Percentiles rank a stretch among this genome's conserved stretches.
Conservation (phyloP, 805 yeast genomes). For the Cyberlindnera euphorbiiphila region DNA sequence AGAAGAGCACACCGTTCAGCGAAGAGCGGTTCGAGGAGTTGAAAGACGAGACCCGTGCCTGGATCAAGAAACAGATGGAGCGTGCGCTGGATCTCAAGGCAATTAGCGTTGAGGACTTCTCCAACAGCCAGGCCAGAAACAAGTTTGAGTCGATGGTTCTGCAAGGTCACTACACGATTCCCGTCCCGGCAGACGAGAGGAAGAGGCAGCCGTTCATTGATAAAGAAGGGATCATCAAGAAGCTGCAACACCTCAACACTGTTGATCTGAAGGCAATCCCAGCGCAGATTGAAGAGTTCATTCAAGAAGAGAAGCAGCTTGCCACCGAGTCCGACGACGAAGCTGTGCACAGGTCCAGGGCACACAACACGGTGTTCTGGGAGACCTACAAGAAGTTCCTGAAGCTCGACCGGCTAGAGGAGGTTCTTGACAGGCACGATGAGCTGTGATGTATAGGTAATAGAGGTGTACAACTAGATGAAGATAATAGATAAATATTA, state of each 20-base stretch:
- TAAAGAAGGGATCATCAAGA: constrained; percentile 4
- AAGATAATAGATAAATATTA: too few species aligned
- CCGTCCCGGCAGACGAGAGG: constrained; percentile 2
- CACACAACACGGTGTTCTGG: constrained; percentile 11
- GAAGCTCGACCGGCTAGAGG: constrained; percentile 9
- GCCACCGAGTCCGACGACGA: constrained; percentile 7
- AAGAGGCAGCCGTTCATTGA: constrained; percentile 1
- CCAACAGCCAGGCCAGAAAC: constrained; percentile 2
- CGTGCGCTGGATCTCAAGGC: constrained; percentile 6
- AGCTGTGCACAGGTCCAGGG: constrained; percentile 5
- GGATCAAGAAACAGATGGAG: constrained; percentile 11
- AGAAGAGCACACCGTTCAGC: constrained; percentile 1
- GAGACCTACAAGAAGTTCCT: constrained; percentile 7
- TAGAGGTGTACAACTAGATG: too few species aligned
- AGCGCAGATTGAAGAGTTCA: neutral
- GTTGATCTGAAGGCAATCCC: constrained; percentile 3
- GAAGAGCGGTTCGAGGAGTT: constrained; percentile 7
- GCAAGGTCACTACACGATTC: constrained; percentile 8
- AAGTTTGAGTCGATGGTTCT: constrained; percentile 10
- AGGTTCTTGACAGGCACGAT: constrained; percentile 11
- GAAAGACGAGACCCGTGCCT: constrained; percentile 1
- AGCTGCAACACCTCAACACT: constrained; percentile 1
- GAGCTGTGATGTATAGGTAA: constrained; percentile 2
- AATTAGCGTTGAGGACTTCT: constrained; percentile 6
- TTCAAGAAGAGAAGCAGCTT: constrained; percentile 5